phyloP scores from a whole-genome alignment of 106 monocot genomes.

The Vanilla planifolia region DNA sequence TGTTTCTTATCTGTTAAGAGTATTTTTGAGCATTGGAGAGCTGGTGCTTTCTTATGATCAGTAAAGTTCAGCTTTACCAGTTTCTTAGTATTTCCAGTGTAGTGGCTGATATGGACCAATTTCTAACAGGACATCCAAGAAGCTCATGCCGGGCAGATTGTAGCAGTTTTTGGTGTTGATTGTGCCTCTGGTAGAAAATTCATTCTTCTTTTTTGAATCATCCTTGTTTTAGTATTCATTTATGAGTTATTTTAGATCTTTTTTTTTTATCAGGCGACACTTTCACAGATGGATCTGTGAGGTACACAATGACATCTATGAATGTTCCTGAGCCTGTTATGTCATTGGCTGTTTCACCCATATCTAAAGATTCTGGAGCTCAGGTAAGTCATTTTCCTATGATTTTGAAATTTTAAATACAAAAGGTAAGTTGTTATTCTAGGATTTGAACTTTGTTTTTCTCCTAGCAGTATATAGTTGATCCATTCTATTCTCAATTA shows the following conservation, averaged over 20 bases:
- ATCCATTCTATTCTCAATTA: constrained; percentile 7
- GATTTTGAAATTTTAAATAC: too few relatives aligned
- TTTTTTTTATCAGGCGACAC: constrained; percentile 83
- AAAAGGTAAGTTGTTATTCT: too few relatives aligned
- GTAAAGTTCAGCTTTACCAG: not conserved
- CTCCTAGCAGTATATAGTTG: not conserved
- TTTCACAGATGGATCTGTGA: constrained; percentile 94
- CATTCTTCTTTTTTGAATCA: not conserved
- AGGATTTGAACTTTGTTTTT: not conserved
- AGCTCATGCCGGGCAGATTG: constrained; percentile 98
- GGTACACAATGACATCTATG: constrained; percentile 99
- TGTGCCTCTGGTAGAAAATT: constrained; percentile 78
- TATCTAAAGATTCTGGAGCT: constrained; percentile 98
- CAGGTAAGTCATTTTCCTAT: constrained; percentile 65
- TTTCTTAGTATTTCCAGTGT: not conserved
- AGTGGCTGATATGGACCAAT: not conserved
- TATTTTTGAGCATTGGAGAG: not conserved
- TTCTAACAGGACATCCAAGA: constrained; percentile 88
- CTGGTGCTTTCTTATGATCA: not conserved
- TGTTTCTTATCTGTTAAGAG: not conserved
- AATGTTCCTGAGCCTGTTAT: constrained; percentile 99
- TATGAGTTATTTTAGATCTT: constrained; percentile 2
- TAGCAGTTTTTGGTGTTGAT: constrained; percentile 98
- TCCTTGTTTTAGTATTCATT: not conserved
- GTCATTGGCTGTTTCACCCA: constrained; percentile 95